Evolutionary conservation across 768 basidiomycete genomes (phyloP).

Genomic region (Lactarius quietus): DNA sequence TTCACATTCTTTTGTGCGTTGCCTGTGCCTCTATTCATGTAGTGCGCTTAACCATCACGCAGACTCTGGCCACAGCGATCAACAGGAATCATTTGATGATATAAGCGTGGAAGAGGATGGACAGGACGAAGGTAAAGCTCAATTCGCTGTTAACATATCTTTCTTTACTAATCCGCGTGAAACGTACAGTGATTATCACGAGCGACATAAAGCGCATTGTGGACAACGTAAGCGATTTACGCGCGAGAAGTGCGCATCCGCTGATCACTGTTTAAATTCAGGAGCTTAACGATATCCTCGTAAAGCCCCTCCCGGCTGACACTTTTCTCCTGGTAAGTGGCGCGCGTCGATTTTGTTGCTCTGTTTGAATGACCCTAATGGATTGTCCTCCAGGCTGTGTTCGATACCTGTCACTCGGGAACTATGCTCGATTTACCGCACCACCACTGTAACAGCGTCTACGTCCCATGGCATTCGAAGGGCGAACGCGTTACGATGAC

Average conservation of each 20-base stretch:
- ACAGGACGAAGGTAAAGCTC: slow-evolving; percentile 28
- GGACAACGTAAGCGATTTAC: slow-evolving; percentile 27
- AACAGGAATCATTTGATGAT: slow-evolving; percentile 14
- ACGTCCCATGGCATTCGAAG: slow-evolving; percentile 25
- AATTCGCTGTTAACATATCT: no score
- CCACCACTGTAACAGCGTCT: slow-evolving; percentile 26
- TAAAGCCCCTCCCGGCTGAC: slow-evolving; percentile 20
- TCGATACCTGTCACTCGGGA: slow-evolving; percentile 29
- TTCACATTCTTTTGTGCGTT: slow-evolving; percentile 31
- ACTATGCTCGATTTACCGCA: slow-evolving; percentile 29
- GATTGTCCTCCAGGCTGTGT: slow-evolving; percentile 13
- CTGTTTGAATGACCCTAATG: neutral
- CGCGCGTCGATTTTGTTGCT: neutral
- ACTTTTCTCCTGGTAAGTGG: slow-evolving; percentile 16
- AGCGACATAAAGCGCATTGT: slow-evolving; percentile 24
- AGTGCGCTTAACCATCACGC: neutral
- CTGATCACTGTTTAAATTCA: slow-evolving; percentile 15
- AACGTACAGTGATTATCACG: slow-evolving; percentile 16
- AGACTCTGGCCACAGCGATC: slow-evolving; percentile 31
- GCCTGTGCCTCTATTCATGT: no score
- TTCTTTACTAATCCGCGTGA: neutral
- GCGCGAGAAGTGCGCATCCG: no score
- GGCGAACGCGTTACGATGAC: slow-evolving; percentile 21
- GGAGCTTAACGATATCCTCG: slow-evolving; percentile 26
- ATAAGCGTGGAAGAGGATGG: slow-evolving; percentile 28